Evolutionary conservation across 192 early-diverging fungal genomes (phyloP).

Genomic region (Radiomyces spectabilis): DNA sequence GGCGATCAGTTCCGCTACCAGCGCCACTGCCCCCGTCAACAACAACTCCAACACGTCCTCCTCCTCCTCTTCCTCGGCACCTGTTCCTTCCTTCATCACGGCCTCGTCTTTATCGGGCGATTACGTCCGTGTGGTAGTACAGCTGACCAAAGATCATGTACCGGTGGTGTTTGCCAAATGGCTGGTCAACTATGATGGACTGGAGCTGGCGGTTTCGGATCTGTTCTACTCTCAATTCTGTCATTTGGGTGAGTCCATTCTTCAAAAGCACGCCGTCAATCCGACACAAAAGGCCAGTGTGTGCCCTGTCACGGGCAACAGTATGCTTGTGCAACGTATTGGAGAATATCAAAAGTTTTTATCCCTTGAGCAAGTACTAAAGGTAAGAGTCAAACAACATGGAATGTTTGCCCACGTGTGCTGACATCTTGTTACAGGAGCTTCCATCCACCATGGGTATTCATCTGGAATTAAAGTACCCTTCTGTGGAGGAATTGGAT

Average conservation of each 20-base stretch:
- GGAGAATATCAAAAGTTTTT: slow-evolving; percentile 32
- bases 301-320: slow-evolving; percentile 21
- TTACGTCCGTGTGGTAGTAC: slow-evolving; percentile 84
- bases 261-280: slow-evolving; percentile 8
- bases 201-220: slow-evolving; percentile 47
- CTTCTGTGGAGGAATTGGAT: slow-evolving; percentile 55
- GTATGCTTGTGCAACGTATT: slow-evolving; percentile 9
- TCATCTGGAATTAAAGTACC: slow-evolving; percentile 86
- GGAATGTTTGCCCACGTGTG: neutral
- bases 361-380: slow-evolving; percentile 65
- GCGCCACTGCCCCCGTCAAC: slow-evolving; percentile 1
- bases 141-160: slow-evolving; percentile 79
- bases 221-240: slow-evolving; percentile 45
- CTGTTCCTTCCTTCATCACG: slow-evolving; percentile 67
- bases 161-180: slow-evolving; percentile 83
- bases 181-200: slow-evolving; percentile 51
- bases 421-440: slow-evolving; percentile 33
- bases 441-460: slow-evolving; percentile 70
- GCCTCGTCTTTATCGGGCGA: slow-evolving; percentile 88
- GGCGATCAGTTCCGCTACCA: slow-evolving; percentile 6
- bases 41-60: too few species aligned
- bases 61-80: slow-evolving; percentile 8
- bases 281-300: slow-evolving; percentile 21
- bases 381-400: slow-evolving; percentile 41
- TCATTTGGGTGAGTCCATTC: slow-evolving; percentile 26